Conservation (phyloP, 768 basidiomycete species). For the Phanerochaete carnosa region DNA sequence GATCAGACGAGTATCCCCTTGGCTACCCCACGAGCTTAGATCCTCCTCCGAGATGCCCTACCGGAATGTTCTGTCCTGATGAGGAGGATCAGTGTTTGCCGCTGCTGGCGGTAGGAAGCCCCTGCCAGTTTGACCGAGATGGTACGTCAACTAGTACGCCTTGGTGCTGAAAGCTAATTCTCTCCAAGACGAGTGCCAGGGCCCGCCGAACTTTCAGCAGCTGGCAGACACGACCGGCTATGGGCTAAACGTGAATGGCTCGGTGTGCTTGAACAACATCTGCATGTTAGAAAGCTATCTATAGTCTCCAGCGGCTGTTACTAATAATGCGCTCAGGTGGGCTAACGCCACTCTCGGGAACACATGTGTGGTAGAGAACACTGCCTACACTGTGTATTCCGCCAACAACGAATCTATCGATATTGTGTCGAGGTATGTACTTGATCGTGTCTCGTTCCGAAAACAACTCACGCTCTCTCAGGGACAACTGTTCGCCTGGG, state of each 20-base stretch:
- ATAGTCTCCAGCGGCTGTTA: background rate
- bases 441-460: background rate
- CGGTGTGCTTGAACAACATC: constrained; percentile 75
- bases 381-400: constrained; percentile 68
- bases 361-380: constrained; percentile 73
- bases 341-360: constrained; percentile 70
- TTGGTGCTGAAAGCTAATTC: background rate
- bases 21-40: constrained; percentile 44
- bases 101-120: constrained; percentile 55
- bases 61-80: constrained; percentile 78
- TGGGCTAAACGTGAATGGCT: constrained; percentile 76
- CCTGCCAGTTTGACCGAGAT: constrained; percentile 86
- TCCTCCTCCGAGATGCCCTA: constrained; percentile 59
- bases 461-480: constrained; percentile 21
- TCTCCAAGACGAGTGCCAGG: constrained; percentile 67
- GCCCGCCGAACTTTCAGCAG: constrained; percentile 61
- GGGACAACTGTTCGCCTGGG: constrained; percentile 71
- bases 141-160: constrained; percentile 40
- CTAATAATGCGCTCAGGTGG: constrained; percentile 45
- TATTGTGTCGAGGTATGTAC: constrained; percentile 72
- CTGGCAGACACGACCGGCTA: constrained; percentile 61
- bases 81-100: constrained; percentile 70
- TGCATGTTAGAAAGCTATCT: constrained; percentile 62
- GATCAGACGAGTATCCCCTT: constrained; percentile 76
- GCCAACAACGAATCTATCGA: constrained; percentile 60